Evolutionary conservation across 345 rosid species (phyloP).

Genomic region (Gossypium herbaceum): DNA sequence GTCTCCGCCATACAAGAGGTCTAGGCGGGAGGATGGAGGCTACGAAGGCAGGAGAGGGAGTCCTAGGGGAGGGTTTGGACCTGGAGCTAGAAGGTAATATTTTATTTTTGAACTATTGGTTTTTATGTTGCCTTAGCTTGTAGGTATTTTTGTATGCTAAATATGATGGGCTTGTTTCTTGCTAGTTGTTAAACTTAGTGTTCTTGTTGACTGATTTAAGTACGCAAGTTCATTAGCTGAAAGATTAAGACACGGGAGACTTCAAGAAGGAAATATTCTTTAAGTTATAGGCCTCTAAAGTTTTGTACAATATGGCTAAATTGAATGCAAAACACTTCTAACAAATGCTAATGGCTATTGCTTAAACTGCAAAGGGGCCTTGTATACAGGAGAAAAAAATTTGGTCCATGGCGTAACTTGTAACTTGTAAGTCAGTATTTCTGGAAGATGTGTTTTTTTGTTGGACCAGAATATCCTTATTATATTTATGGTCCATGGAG

Average conservation of each 20-base stretch:
- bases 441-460: neutral
- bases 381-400: neutral
- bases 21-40: constrained; percentile 85
- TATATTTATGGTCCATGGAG: neutral
- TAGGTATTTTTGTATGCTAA: too few relatives aligned
- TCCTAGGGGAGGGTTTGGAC: constrained; percentile 77
- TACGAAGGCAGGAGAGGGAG: constrained; percentile 80
- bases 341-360: neutral
- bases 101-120: neutral
- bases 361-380: neutral
- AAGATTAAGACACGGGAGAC: too few relatives aligned
- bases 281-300: too few relatives aligned
- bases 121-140: too few relatives aligned
- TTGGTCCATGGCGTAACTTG: too few relatives aligned
- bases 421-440: neutral
- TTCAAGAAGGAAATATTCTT: too few relatives aligned
- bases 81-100: constrained; percentile 69
- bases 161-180: too few relatives aligned
- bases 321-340: neutral
- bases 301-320: too few relatives aligned
- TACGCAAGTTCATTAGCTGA: too few relatives aligned
- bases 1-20: constrained; percentile 83
- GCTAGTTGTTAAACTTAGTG: too few relatives aligned
- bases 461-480: neutral
- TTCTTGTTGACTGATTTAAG: too few relatives aligned